These are phyloP conservation scores for Termitomyces sp. DNA, from an alignment of 768 basidiomycete species.

Conservation along the genomic window DNA sequence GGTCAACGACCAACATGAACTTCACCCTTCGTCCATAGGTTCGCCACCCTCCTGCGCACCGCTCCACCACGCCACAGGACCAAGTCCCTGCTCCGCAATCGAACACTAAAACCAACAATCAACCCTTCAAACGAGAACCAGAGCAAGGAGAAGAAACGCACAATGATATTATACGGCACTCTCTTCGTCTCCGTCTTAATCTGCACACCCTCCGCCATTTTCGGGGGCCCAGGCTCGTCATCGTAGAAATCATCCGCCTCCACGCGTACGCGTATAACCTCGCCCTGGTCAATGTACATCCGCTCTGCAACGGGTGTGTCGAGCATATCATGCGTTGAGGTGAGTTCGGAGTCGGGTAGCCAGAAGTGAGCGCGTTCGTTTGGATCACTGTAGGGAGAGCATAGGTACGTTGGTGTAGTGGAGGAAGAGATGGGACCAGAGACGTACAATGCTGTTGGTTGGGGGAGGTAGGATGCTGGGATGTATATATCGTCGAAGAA, in stretches of 20 bases:
- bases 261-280: conserved; percentile 72
- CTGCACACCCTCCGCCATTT: conserved; percentile 65
- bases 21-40: conserved; percentile 40
- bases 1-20: background rate
- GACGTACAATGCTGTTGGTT: conserved; percentile 74
- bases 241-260: conserved; percentile 84
- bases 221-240: conserved; percentile 82
- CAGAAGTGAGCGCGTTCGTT: conserved; percentile 85
- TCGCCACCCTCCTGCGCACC: conserved; percentile 41
- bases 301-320: conserved; percentile 62
- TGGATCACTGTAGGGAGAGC: conserved; percentile 51
- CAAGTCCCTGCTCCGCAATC: conserved; percentile 79
- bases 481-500: conserved; percentile 97
- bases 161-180: conserved; percentile 69
- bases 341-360: conserved; percentile 60
- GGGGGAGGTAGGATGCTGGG: conserved; percentile 73
- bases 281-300: conserved; percentile 80
- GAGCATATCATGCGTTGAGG: conserved; percentile 57
- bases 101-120: conserved; percentile 56
- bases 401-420: background rate
- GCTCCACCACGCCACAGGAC: conserved; percentile 76
- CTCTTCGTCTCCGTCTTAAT: conserved; percentile 45
- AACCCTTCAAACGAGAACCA: background rate
- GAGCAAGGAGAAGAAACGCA: conserved; percentile 30
- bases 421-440: background rate